These are phyloP conservation scores for Annulohypoxylon stygium DNA, from an alignment of 495 filamentous ascomycete genomes.

Conservation along the genomic window DNA sequence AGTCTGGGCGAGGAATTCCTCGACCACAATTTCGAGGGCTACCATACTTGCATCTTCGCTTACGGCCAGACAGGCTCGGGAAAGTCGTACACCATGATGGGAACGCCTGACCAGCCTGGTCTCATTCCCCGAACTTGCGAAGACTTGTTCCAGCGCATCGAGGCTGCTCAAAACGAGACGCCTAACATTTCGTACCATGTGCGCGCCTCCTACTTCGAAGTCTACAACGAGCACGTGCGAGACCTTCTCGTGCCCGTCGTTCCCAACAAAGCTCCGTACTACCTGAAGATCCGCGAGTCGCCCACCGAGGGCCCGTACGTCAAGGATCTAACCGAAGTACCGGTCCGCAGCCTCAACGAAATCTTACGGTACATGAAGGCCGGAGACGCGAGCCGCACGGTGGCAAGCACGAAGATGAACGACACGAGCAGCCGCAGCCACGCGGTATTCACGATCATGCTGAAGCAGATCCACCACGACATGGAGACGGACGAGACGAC, in stretches of 20 bases:
- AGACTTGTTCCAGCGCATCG: conserved; percentile 95
- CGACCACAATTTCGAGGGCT: conserved; percentile 99
- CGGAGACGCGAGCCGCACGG: conserved; percentile 88
- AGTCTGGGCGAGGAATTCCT: conserved; percentile 95
- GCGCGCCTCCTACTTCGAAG: conserved; percentile 97
- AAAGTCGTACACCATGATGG: conserved; percentile 99
- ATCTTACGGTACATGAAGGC: conserved; percentile 90
- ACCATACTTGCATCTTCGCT: conserved; percentile 99
- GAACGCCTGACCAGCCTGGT: conserved; percentile 83
- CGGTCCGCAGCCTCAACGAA: conserved; percentile 83
- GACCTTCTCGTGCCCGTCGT: conserved; percentile 87
- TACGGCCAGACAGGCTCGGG: conserved; percentile 98
- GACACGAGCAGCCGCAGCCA: conserved; percentile 95
- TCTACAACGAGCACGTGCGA: conserved; percentile 99
- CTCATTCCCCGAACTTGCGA: conserved; percentile 97
- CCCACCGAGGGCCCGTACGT: conserved; percentile 97
- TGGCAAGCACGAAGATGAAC: conserved; percentile 99
- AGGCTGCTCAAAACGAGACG: conserved; percentile 75
- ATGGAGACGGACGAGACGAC: conserved; percentile 95
- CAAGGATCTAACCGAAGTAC: conserved; percentile 93
- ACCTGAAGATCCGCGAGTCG: conserved; percentile 97
- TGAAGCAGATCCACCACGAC: conserved; percentile 95
- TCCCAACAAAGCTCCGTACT: conserved; percentile 79
- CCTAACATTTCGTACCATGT: conserved; percentile 96
- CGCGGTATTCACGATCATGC: conserved; percentile 96